Conservation (phyloP, 768 basidiomycete genomes). For the Cystofilobasidium ferigula region DNA sequence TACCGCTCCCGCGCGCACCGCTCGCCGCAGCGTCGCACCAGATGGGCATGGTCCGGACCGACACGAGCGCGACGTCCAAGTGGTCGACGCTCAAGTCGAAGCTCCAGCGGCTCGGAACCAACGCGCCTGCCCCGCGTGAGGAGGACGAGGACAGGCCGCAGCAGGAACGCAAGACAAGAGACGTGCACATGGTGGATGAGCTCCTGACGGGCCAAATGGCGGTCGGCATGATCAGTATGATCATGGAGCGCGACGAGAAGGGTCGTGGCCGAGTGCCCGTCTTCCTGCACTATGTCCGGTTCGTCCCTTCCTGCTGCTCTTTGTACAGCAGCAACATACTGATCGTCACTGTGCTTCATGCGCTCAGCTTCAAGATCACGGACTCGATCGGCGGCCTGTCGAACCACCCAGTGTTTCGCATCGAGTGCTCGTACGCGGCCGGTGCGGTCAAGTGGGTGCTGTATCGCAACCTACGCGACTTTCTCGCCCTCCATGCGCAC, state of each 20-base stretch:
- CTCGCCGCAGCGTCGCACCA: not conserved
- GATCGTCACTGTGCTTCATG: not conserved
- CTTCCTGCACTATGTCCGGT: conserved; percentile 29
- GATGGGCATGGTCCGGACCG: not conserved
- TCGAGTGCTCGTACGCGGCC: conserved; percentile 81
- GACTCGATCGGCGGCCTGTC: conserved; percentile 35
- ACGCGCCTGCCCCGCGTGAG: not conserved
- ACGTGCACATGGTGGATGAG: conserved; percentile 33
- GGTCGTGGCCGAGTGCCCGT: conserved; percentile 38
- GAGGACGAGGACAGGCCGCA: not conserved
- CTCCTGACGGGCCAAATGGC: conserved; percentile 36
- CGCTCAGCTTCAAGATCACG: conserved; percentile 35
- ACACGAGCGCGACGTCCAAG: not conserved
- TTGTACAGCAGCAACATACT: conserved; percentile 2
- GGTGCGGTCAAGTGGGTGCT: conserved; percentile 74
- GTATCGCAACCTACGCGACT: conserved; percentile 74
- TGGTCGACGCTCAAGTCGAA: conserved; percentile 20
- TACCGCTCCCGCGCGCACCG: not conserved
- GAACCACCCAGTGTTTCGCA: conserved; percentile 38
- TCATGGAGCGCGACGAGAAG: conserved; percentile 39
- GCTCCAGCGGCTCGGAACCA: conserved; percentile 10
- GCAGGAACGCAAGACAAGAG: not conserved
- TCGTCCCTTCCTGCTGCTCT: not conserved
- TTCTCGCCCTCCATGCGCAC: conserved; percentile 77
- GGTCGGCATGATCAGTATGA: conserved; percentile 39